Percentiles rank a stretch among this genome's conserved stretches.
phyloP scores from a whole-genome alignment of 176 grass and related monocot species.

The Thalia dealbata region DNA sequence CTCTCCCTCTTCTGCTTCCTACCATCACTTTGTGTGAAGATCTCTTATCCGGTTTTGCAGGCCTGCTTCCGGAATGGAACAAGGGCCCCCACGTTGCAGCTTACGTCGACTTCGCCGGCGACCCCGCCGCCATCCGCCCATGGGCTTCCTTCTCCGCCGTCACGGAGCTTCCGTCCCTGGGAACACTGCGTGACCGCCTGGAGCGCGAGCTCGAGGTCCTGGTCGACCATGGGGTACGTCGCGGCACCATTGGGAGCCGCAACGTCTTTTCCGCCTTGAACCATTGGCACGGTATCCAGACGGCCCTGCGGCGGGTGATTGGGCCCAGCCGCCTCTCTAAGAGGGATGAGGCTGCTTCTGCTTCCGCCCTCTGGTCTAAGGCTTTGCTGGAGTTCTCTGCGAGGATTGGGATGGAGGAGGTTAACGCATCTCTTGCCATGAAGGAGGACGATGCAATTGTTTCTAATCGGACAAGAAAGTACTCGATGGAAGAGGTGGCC shows the following conservation, averaged over 20 bases:
- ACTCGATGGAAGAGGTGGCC: constrained; percentile 70
- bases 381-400: constrained; percentile 36
- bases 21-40: neutral
- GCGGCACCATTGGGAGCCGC: constrained; percentile 51
- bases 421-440: neutral
- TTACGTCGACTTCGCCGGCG: constrained; percentile 57
- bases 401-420: neutral
- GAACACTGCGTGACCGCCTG: constrained; percentile 42
- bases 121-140: constrained; percentile 11
- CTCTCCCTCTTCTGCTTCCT: neutral
- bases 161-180: constrained; percentile 17
- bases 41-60: constrained; percentile 16
- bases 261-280: constrained; percentile 58
- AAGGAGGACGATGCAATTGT: constrained; percentile 19
- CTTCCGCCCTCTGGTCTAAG: constrained; percentile 66
- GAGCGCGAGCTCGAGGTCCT: constrained; percentile 78
- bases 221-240: constrained; percentile 40
- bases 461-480: constrained; percentile 18
- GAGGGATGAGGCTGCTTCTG: constrained; percentile 17
- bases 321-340: constrained; percentile 6
- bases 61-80: constrained; percentile 79
- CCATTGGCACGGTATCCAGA: constrained; percentile 49
- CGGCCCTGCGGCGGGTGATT: constrained; percentile 40
- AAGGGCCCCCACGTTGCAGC: constrained; percentile 51
- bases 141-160: constrained; percentile 26